Evolutionary conservation across 192 early-diverging fungal genomes (phyloP).

Genomic region (Paraglomus brasilianum): DNA sequence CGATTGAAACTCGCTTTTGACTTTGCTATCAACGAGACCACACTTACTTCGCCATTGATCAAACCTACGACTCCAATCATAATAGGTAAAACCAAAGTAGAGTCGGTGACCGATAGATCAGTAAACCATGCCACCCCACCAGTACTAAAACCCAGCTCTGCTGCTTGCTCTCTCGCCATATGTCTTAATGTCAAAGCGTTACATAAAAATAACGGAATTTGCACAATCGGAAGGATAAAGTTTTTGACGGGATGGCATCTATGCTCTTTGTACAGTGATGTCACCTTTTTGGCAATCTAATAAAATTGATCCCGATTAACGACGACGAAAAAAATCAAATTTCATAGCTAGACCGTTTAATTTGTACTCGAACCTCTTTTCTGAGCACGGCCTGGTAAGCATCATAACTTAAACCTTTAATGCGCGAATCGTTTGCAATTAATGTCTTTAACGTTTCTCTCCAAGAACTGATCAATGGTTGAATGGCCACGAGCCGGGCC

Average conservation of each 20-base stretch:
- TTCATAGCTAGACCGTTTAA: too few species aligned
- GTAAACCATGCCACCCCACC: slow-evolving; percentile 67
- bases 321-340: not conserved
- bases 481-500: slow-evolving; percentile 44
- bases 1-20: too few species aligned
- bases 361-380: slow-evolving; percentile 41
- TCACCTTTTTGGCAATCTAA: slow-evolving; percentile 51
- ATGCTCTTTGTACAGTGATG: slow-evolving; percentile 57
- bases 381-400: slow-evolving; percentile 47
- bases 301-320: slow-evolving; percentile 1
- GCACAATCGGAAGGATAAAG: slow-evolving; percentile 65
- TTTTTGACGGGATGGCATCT: slow-evolving; percentile 59
- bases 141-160: slow-evolving; percentile 46
- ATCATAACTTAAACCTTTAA: slow-evolving; percentile 42
- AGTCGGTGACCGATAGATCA: slow-evolving; percentile 61
- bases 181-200: slow-evolving; percentile 66
- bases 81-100: slow-evolving; percentile 68
- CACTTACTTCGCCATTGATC: slow-evolving; percentile 73
- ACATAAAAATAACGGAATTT: slow-evolving; percentile 74
- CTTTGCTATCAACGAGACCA: too few species aligned
- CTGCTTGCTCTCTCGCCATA: slow-evolving; percentile 46
- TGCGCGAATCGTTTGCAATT: slow-evolving; percentile 41
- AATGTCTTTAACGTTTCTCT: slow-evolving; percentile 47
- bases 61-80: slow-evolving; percentile 62
- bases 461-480: slow-evolving; percentile 51